Base-by-base conservation (phyloP, 345 rosid genomes). In the Leavenworthia alabamica region DNA sequence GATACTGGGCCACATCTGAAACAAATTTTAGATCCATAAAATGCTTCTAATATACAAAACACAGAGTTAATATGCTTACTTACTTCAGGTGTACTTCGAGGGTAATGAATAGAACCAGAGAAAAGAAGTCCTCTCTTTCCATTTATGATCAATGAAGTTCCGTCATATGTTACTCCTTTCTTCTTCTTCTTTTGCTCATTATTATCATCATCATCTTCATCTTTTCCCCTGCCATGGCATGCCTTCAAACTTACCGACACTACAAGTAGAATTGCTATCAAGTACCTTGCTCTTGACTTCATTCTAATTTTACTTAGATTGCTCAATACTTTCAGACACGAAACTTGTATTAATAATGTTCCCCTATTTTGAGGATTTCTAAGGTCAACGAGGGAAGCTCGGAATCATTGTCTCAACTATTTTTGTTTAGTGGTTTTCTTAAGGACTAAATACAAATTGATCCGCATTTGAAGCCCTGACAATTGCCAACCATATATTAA, bases 1-100 rank as follows among this genome's bases (percentile, higher is more conserved):
- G 71, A 89, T 74, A 36, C 73, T 67, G 17, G 85, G 75, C 96
- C 94, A 89, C 90, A 86, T 86, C 96, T 83, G 78, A 66, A 39
- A 56, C 67, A 64, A 42, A 45, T 54, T 4, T 4, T 8, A 35
- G 14, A 41, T 52, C 41, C 32, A 52, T 40, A 3, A 33, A n/a
- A 3, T 43, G 1, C 40, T 57, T 57, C 15, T 57, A 3, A 31
- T 5, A 33, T 33, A 33, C 0, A 44, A 29, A 43, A n/a, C n/a
- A n/a, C 13, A 44, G 3, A 44, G 19, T 40, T 44, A 5, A 19
- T n/a, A 0, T 17, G 22, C 2, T 46, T 58, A 65, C 71, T 2
- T 72, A 65, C 71, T 2, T 72, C 66, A n/a, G 56, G 65, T 16
- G 75, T 64, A 41, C 75, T 57, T 4, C 71, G 60, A 27, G 71